A percentile compares a stretch with the other conserved stretches of the same genome.
Conservation (phyloP, 228 moss, liverwort and hornwort genomes). For the Sphagnum magellanicum region DNA sequence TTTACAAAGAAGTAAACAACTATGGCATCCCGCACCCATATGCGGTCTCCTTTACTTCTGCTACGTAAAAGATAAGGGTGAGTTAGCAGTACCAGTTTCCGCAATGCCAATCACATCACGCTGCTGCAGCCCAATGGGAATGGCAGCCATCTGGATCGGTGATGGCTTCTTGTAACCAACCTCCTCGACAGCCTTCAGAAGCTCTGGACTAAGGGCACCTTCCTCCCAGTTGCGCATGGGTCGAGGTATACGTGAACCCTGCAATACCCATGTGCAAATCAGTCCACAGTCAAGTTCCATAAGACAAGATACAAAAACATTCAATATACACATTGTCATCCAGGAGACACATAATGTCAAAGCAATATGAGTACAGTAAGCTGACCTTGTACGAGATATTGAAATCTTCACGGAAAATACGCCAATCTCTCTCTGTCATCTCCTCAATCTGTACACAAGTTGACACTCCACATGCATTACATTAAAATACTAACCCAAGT, state of each 20-base stretch:
- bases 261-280: not conserved
- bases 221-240: slow-evolving; percentile 99
- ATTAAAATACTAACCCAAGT: not conserved
- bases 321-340: too few species aligned
- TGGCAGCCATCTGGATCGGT: slow-evolving; percentile 99
- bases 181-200: slow-evolving; percentile 85
- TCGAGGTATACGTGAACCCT: slow-evolving; percentile 96
- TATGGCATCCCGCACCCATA: too few species aligned
- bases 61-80: too few species aligned
- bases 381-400: slow-evolving; percentile 95
- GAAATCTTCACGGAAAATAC: slow-evolving; percentile 94
- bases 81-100: slow-evolving; percentile 60
- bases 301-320: too few species aligned
- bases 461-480: not conserved
- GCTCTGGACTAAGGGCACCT: slow-evolving; percentile 81
- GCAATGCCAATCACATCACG: slow-evolving; percentile 98
- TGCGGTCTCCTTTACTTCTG: too few species aligned
- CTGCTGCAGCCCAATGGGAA: slow-evolving; percentile 96
- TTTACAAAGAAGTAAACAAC: too few species aligned
- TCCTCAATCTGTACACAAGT: slow-evolving; percentile 64
- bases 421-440: slow-evolving; percentile 99
- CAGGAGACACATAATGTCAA: too few species aligned
- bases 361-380: too few species aligned
- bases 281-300: not conserved
- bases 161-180: slow-evolving; percentile 98